Percentiles rank a stretch among this genome's conserved stretches.
phyloP scores from a whole-genome alignment of 2,329 filamentous ascomycete genomes.

The Fusarium sp. region DNA sequence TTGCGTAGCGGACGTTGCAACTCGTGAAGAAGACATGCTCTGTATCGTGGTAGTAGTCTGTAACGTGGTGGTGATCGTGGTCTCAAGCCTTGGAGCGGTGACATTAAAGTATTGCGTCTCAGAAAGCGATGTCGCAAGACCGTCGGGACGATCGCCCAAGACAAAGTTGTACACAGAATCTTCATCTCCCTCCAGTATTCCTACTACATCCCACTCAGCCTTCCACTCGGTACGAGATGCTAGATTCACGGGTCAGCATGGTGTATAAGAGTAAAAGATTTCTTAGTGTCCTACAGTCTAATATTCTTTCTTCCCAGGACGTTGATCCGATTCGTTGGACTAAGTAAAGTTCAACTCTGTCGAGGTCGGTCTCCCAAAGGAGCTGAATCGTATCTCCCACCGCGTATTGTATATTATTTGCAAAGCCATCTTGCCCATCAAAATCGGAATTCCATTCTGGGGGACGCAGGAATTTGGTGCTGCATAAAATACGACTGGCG shows the following conservation, averaged over 20 bases:
- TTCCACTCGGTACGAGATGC: neutral
- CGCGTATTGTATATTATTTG: accelerated
- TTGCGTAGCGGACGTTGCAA: accelerated
- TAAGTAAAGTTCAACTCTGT: neutral
- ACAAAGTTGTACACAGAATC: neutral
- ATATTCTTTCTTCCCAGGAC: no score
- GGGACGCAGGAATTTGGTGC: neutral
- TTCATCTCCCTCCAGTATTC: accelerated
- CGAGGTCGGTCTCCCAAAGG: neutral
- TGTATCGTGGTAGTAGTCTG: neutral
- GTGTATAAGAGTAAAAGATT: accelerated
- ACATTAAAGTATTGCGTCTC: neutral
- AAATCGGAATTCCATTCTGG: neutral
- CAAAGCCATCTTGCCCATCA: accelerated
- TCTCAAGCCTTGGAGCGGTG: neutral
- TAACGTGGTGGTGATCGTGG: neutral
- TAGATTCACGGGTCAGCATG: neutral
- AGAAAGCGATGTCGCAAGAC: no score
- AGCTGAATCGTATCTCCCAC: neutral
- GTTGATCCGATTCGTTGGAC: neutral
- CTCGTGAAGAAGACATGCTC: neutral
- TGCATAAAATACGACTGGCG: accelerated
- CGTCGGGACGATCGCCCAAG: neutral
- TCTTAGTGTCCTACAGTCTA: accelerated
- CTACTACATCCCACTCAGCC: neutral